Evolutionary conservation across 116 monocot species (phyloP), one percentile per base, ranked within the genome.

Genomic region (Iris pallida): DNA sequence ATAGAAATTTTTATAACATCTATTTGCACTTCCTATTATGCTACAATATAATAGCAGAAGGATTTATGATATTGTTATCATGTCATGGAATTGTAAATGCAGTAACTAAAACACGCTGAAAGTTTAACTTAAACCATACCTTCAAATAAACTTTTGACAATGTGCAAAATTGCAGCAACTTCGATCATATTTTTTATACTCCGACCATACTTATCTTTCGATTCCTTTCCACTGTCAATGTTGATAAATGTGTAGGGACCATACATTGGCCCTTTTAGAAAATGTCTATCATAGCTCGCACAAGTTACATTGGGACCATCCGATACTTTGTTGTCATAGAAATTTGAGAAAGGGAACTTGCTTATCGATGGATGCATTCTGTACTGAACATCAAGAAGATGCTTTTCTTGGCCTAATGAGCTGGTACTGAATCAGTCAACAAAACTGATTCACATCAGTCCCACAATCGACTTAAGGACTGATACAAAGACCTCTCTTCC

Each of bases 351-450:
- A 1, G 94, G 90, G 49, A 88, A 88, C 0, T 19, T 55, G 42
- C 85, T 94, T 51, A 90, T 94, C 4, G 47, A 75, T 0, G 94
- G 90, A 46, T 94, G 94, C 94, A 94, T 94, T 20, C 94, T 85
- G 59, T 94, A 94, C 30, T 88, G 94, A 16, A 75, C 51, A 49
- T 90, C 75, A 8, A 94, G 64, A 5, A 90, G 79, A 16, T 83
- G 81, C 30, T 88, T 94, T 43, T 79, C 70, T 16, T 80, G 73
- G 0, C 87, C 85, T 20, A 94, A 30, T 51, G 72, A 73, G 20
- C 73, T 79, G n/a, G n/a, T n/a, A n/a, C n/a, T n/a, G n/a, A n/a
- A n/a, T n/a, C n/a, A n/a, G n/a, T n/a, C n/a, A n/a, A n/a, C n/a
- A n/a, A n/a, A n/a, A n/a, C n/a, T n/a, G n/a, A n/a, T n/a, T n/a